Evolutionary conservation across 1,139 yeast genomes (phyloP), one percentile per base, ranked within the genome.

Genomic region (Hanseniaspora uvarum): DNA sequence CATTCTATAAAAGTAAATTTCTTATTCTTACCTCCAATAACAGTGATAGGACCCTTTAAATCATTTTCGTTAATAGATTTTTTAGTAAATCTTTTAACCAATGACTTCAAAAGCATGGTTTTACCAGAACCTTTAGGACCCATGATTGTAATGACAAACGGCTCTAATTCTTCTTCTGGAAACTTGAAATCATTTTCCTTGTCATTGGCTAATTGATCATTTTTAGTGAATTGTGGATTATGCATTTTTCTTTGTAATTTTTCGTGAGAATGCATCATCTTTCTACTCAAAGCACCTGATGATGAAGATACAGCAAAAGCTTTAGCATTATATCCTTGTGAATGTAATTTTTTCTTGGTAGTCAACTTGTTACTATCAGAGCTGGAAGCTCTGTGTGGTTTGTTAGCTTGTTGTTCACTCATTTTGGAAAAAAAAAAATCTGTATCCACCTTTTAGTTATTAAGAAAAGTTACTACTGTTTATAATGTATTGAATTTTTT

Each of bases 91-190:
- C 96, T 73, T 68, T 92, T 77, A 12, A 94, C 88, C 57, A 94
- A 73, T 10, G 96, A 88, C 66, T 87, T 84, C 65, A 94, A 87
- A 64, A 94, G 74, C 0, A 98, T 92, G 19, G 96, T 80, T 66
- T 94, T 94, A 59, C 99, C 99, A 0, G 97, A 92, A 11, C 99
- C 99, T 8, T 96, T 96, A 10, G 99, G 99, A 0, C 99, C 99
- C 18, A 92, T 96, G 6, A 92, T 95, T 0, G 96, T 96, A 37
- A 94, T 87, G 56, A 94, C 82, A 23, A 92, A 84, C 54, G 98
- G 98, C 37, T 98, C 97, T 1, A 98, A 96, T 64, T 84, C 94
- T 62, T 89, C 96, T 56, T 92, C 98, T 0, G 98, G 97, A 50
- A 50, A 50, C 26, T 43, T 50, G 33, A 50, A 50, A 8, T 50